A percentile compares a stretch with the other conserved stretches of the same genome.
Conservation (phyloP, 202 grass and related monocot species). For the Zizania palustris region DNA sequence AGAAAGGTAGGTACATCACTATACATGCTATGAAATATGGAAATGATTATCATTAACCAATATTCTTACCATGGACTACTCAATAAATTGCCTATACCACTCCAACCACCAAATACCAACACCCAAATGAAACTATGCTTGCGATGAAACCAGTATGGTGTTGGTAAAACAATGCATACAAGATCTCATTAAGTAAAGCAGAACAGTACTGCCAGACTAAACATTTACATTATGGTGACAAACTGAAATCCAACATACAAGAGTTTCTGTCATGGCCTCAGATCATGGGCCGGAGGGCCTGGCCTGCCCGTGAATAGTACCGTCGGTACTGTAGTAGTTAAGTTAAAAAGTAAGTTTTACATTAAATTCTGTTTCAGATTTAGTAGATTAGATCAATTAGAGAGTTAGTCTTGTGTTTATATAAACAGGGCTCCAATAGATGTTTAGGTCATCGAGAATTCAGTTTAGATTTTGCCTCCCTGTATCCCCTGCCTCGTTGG, state of each 20-base stretch:
- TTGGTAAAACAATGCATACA: not conserved
- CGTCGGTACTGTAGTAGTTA: no score
- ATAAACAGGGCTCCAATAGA: no score
- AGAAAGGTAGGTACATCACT: not conserved
- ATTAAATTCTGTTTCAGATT: no score
- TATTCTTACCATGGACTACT: not conserved
- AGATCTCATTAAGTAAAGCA: not conserved
- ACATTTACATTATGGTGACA: not conserved
- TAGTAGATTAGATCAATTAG: no score
- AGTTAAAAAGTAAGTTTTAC: no score
- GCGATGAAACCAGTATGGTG: slow-evolving; percentile 12
- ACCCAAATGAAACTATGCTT: not conserved
- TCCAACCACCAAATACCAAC: not conserved
- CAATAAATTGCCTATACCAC: not conserved
- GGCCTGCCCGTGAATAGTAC: no score
- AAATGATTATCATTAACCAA: not conserved
- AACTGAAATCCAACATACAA: not conserved
- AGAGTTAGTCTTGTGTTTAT: no score
- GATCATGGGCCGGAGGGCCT: no score
- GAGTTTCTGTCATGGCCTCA: no score
- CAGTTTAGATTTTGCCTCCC: no score
- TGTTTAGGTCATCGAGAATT: no score
- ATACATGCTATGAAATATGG: slow-evolving; percentile 21
- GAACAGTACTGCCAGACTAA: not conserved
- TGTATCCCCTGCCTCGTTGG: no score